Evolutionary conservation across 495 filamentous ascomycete species (phyloP), one percentile per base, ranked within the genome.

Genomic region (Lophium mytilinum): DNA sequence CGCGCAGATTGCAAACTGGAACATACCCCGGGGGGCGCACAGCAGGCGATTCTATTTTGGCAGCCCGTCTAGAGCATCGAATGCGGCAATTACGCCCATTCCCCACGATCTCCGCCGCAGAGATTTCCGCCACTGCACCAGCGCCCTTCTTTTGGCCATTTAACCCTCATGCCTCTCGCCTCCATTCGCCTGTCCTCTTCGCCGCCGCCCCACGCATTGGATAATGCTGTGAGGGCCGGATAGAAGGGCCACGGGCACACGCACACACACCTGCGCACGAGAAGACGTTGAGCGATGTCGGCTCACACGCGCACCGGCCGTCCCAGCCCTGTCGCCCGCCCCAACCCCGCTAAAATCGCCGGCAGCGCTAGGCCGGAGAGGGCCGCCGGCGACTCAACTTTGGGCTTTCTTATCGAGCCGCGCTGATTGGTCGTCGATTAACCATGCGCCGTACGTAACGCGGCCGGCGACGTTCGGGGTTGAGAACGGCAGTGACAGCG

Each of bases 361-460:
- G 24, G 0, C 45, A 48, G 45, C 45, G 18, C 21, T 48, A 24
- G 21, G 24, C 24, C 24, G 24, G 24, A 30, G 24, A 30, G 24
- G 24, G 24, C 24, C 24, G 24, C 24, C 24, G 24, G 24, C 24
- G 24, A 30, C 24, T 30, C 24, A 30, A 45, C 19, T 19, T 19
- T 17, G 41, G 41, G 17, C 33, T 9, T 21, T 30, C 45, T 48
- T 48, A 48, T 48, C 45, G 21, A 9, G 21, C 15, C 4, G 15
- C 45, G 21, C 12, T 48, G 15, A 30, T 48, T 55, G 52, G 57
- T 33, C 36, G 37, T 12, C 37, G 18, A 60, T 60, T 53, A 51
- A 37, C 55, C 36, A 51, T 51, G 36, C 37, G 3, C 37, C 34
- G 37, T 30, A 60, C 57, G 57, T 60, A 60, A 60, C 52, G 24